Evolutionary conservation across 2,329 filamentous ascomycete species (phyloP), one percentile per base, ranked within the genome.

Genomic region (Calonectria montana): DNA sequence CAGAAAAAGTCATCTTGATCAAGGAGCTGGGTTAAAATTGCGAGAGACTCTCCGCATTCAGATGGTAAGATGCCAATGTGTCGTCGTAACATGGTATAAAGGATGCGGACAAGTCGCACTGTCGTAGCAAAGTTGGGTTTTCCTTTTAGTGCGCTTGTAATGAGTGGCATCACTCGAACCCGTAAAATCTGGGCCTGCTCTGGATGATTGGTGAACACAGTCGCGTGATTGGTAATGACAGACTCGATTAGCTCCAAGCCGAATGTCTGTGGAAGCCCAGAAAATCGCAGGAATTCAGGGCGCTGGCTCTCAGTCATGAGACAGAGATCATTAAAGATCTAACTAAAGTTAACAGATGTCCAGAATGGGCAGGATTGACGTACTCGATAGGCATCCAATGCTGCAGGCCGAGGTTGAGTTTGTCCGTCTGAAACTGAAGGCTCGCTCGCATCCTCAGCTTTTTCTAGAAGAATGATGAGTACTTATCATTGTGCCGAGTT

Each of bases 201-300:
- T 0, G 91, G 88, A 80, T 98, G 95, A 3, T 88, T 87, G 21
- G 92, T 87, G 81, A 98, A 97, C 31, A 97, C 91, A 64, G 88
- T 87, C n/a, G 92, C 90, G 85, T 98, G 95, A 77, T 96, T 97
- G 27, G 93, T 93, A 71, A 99, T 86, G 65, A 98, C 92, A 1
- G 95, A 96, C 83, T 98, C 96, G 77, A 99, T 95, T 67, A 98
- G 88, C 81, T 99, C 97, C 1, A 99, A 86, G 7, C 95, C 94
- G 77, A 97, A 97, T 0, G 94, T 93, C 77, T 95, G 92, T 0
- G 94, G 92, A 12, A 98, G 88, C 4, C 91, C 91, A 15, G 94
- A 92, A 78, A 97, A 94, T 37, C 92, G 91, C 45, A 99, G 88
- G 79, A 96, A 98, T 74, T 94, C 91, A 4, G 96, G 92, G 47